A percentile compares a stretch with the other conserved stretches of the same genome.
These are phyloP conservation scores for Mycocentrospora acerina DNA, from an alignment of 2,329 filamentous ascomycete genomes.

Conservation along the genomic window DNA sequence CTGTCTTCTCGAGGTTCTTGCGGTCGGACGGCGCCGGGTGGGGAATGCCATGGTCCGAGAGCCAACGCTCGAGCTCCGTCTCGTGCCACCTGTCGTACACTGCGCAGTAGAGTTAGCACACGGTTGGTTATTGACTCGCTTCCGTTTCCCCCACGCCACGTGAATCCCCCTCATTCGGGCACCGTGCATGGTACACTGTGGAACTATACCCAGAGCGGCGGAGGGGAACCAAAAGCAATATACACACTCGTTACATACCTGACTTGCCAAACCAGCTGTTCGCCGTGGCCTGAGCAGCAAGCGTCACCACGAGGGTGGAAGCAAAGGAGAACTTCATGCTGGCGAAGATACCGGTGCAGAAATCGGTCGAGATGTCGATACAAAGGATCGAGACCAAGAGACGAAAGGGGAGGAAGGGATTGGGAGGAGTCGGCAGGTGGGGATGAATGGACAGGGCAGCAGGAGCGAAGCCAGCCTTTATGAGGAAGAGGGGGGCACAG, in stretches of 20 bases:
- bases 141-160: no score
- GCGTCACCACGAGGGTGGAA: constrained; percentile 67
- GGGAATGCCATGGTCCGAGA: constrained; percentile 86
- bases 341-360: constrained; percentile 16
- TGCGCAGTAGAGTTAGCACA: constrained; percentile 45
- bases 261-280: constrained; percentile 86
- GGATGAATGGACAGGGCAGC: constrained; percentile 5
- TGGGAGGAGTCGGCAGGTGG: constrained; percentile 8
- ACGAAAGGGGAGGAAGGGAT: constrained; percentile 11
- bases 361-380: constrained; percentile 19
- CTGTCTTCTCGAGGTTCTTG: constrained; percentile 89
- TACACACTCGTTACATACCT: constrained; percentile 58
- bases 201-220: background rate
- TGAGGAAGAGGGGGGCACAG: constrained; percentile 27
- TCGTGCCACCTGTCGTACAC: constrained; percentile 99
- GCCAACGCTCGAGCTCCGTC: constrained; percentile 95
- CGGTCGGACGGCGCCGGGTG: constrained; percentile 89
- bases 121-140: constrained; percentile 8
- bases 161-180: no score
- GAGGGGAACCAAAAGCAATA: background rate
- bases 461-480: constrained; percentile 17
- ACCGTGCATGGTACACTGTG: no score
- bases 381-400: constrained; percentile 19
- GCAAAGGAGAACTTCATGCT: constrained; percentile 76
- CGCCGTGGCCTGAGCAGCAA: constrained; percentile 71